Evolutionary conservation across 345 rosid genomes (phyloP).

Genomic region (Mallotus nudiflorus): DNA sequence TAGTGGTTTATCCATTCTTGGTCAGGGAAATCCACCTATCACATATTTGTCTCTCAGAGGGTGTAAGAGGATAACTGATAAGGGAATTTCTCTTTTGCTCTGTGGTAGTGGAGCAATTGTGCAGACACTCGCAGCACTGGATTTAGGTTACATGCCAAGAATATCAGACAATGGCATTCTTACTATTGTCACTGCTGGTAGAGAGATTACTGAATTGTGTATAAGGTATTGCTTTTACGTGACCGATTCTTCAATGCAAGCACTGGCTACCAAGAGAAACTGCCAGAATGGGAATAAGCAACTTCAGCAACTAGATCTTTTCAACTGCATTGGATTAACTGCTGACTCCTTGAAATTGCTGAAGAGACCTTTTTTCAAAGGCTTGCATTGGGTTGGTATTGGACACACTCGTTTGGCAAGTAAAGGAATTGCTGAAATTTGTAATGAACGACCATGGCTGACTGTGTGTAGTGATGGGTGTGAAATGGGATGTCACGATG

Average conservation of each 20-base stretch:
- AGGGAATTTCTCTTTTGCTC: constrained; percentile 45
- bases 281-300: constrained; percentile 35
- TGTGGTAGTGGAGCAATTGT: constrained; percentile 44
- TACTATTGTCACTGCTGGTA: constrained; percentile 37
- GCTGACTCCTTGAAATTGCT: too few species aligned
- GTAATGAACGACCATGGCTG: constrained; percentile 52
- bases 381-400: too few species aligned
- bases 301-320: constrained; percentile 56
- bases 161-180: constrained; percentile 51
- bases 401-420: constrained; percentile 9
- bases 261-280: constrained; percentile 41
- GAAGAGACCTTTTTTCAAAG: too few species aligned
- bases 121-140: too few species aligned
- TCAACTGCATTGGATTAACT: constrained; percentile 34
- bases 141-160: constrained; percentile 64
- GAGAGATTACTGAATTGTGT: constrained; percentile 52
- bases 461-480: constrained; percentile 63
- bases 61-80: too few species aligned
- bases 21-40: constrained; percentile 51
- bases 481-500: constrained; percentile 68
- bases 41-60: too few species aligned
- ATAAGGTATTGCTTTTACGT: constrained; percentile 54
- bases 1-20: constrained; percentile 46
- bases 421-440: constrained; percentile 17
- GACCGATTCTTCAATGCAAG: constrained; percentile 52